Conservation (phyloP, 2,329 filamentous ascomycete species). For the Dissoconium aciculare region DNA sequence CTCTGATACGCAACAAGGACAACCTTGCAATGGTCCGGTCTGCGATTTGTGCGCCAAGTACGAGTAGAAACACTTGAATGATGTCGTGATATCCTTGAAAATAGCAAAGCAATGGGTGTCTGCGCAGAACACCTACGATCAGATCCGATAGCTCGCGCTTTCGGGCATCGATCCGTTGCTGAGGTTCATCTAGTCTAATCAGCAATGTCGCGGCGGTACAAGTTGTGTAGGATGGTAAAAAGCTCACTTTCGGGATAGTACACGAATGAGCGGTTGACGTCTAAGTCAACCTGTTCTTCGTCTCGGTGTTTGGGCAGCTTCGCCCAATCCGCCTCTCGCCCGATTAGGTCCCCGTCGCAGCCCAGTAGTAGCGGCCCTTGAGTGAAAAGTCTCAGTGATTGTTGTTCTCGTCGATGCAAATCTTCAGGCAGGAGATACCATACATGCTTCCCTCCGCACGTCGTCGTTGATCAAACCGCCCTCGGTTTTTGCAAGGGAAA, state of each 20-base stretch:
- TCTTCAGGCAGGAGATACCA: too few relatives aligned
- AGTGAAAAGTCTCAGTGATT: too few relatives aligned
- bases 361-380: slow-evolving; percentile 48
- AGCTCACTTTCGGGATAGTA: slow-evolving; percentile 73
- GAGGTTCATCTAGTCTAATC: slow-evolving; percentile 48
- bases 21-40: slow-evolving; percentile 58
- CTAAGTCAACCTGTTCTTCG: slow-evolving; percentile 79
- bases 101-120: slow-evolving; percentile 73
- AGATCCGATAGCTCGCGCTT: slow-evolving; percentile 66
- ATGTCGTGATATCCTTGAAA: slow-evolving; percentile 99
- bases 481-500: slow-evolving; percentile 29
- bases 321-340: slow-evolving; percentile 35
- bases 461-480: slow-evolving; percentile 34
- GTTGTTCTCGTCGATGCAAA: too few relatives aligned
- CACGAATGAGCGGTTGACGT: slow-evolving; percentile 92
- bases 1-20: slow-evolving; percentile 76
- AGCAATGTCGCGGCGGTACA: slow-evolving; percentile 2
- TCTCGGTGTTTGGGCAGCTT: slow-evolving; percentile 63
- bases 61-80: slow-evolving; percentile 83
- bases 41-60: slow-evolving; percentile 51
- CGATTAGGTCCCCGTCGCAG: slow-evolving; percentile 17
- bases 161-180: slow-evolving; percentile 51
- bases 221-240: background rate
- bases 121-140: slow-evolving; percentile 66
- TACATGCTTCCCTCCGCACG: slow-evolving; percentile 64